These are phyloP conservation scores for Polyplosphaeria fusca DNA, from an alignment of 495 filamentous ascomycete genomes.

Conservation along the genomic window DNA sequence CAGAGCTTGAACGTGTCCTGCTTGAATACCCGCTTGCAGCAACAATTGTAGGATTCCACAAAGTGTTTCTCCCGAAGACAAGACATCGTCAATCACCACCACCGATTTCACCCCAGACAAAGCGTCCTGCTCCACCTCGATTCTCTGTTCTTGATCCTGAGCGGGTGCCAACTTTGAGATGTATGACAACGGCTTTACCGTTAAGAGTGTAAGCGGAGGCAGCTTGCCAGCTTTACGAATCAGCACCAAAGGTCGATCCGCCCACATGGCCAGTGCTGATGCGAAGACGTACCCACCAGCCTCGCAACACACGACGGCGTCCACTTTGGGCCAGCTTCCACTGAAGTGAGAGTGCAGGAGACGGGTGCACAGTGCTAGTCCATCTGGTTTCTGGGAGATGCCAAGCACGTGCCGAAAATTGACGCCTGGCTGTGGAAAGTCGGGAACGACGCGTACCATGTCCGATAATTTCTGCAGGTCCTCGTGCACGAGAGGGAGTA, in stretches of 20 bases:
- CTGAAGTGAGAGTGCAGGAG: slow-evolving; percentile 51
- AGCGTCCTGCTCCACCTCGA: slow-evolving; percentile 54
- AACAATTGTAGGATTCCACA: slow-evolving; percentile 57
- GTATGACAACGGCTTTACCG: slow-evolving; percentile 51
- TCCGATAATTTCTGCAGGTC: slow-evolving; percentile 50
- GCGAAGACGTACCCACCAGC: slow-evolving; percentile 59
- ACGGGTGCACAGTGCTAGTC: slow-evolving; percentile 54
- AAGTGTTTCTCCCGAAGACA: slow-evolving; percentile 59
- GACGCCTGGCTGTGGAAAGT: slow-evolving; percentile 51
- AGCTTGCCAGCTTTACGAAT: slow-evolving; percentile 61
- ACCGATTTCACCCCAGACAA: slow-evolving; percentile 49
- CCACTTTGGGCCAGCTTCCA: slow-evolving; percentile 50
- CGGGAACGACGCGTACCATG: slow-evolving; percentile 51
- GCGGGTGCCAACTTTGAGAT: slow-evolving; percentile 51
- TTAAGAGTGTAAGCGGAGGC: slow-evolving; percentile 56
- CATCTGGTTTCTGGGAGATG: slow-evolving; percentile 55
- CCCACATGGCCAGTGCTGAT: slow-evolving; percentile 49
- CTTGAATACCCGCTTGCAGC: slow-evolving; percentile 44
- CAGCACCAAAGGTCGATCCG: slow-evolving; percentile 50
- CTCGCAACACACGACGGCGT: slow-evolving; percentile 54
- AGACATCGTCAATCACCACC: slow-evolving; percentile 63
- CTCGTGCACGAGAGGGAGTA: slow-evolving; percentile 53
- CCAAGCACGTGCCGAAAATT: slow-evolving; percentile 60
- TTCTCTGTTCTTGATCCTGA: slow-evolving; percentile 40
- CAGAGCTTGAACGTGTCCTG: slow-evolving; percentile 51